A percentile compares a stretch with the other conserved stretches of the same genome.
Evolutionary conservation across 345 rosid species (phyloP).

Genomic region (Rhodomyrtus tomentosa): DNA sequence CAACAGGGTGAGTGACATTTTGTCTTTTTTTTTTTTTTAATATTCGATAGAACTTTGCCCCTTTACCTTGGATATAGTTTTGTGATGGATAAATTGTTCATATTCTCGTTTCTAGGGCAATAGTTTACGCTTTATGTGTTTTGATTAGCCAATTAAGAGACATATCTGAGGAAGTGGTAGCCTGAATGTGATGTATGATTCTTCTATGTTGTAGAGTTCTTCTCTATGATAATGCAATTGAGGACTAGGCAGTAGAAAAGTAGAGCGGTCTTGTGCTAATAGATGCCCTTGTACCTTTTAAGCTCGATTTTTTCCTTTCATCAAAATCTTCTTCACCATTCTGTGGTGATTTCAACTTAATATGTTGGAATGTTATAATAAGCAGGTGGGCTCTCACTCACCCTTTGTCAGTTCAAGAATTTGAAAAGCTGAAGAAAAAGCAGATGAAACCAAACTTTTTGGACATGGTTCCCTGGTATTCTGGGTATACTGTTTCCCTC

Average conservation of each 20-base stretch:
- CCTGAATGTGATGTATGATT: not conserved
- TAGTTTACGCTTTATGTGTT: not conserved
- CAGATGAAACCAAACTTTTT: constrained; percentile 91
- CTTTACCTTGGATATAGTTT: not conserved
- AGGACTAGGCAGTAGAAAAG: not conserved
- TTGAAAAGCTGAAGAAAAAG: constrained; percentile 65
- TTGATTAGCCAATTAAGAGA: not conserved
- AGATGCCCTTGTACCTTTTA: not conserved
- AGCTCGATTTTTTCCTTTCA: not conserved
- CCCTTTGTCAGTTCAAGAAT: constrained; percentile 69
- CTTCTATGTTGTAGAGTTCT: not conserved
- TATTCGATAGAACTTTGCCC: not conserved
- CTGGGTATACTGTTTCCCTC: constrained; percentile 54
- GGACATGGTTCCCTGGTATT: constrained; percentile 99
- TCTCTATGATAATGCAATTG: not conserved
- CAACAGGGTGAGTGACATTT: constrained; percentile 67
- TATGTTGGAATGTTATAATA: not conserved
- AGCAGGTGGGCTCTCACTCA: constrained; percentile 98
- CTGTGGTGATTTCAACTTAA: not conserved
- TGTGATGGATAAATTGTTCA: not conserved
- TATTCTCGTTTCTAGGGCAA: not conserved
- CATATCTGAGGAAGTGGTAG: not conserved
- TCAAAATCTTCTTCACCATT: not conserved
- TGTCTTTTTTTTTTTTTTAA: not conserved
- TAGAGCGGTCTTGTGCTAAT: not conserved